Base-by-base conservation (phyloP, 2,329 filamentous ascomycete genomes). In the Sarocladium kiliense region DNA sequence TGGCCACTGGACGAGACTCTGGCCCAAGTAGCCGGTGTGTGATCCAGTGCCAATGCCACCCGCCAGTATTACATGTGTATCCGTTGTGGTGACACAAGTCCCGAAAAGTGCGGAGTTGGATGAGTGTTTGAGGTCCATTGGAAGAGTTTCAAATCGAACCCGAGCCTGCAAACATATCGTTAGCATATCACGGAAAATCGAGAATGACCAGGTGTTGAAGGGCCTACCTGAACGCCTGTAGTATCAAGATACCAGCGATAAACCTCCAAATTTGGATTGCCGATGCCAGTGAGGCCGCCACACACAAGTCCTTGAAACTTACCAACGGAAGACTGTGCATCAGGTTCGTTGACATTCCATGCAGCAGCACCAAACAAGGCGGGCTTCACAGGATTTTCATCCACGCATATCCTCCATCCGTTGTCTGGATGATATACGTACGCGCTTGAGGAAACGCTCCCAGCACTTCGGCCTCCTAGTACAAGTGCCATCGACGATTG, bases 241-340 rank as follows among this genome's bases (percentile, higher is more conserved):
- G 70, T 65, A 34, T 74, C 70, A 53, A 87, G 64, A 44, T 70
- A 73, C 89, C 89, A 95, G 51, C 74, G 71, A 74, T 87, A 86
- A 14, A 85, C 74, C 56, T 86, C 81, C 41, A 79, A 72, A 19
- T 83, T 71, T 14, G 95, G 74, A 9, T 78, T 74, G 2, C 87
- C 89, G 65, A 86, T 78, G 37, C 71, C 71, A 21, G 77, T 75
- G 64, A 95, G 86, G 0, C 92, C 92, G 18, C 91, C 91, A 18
- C 83, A 74, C 2, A 94, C 62, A 1, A 93, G 67, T 1, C 91
- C 91, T 42, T 68, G 62, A 55, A 77, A 78, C 3, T 59, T 64
- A 42, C 68, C 58, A 23, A 70, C 63, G 41, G 59, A 58, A 1
- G 27, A 45, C 56, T 55, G 34, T 12, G 62, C 55, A 25, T 57